These are phyloP conservation scores for Gynochthodes officinalis DNA, from an alignment of 257 asterid species.

Conservation along the genomic window DNA sequence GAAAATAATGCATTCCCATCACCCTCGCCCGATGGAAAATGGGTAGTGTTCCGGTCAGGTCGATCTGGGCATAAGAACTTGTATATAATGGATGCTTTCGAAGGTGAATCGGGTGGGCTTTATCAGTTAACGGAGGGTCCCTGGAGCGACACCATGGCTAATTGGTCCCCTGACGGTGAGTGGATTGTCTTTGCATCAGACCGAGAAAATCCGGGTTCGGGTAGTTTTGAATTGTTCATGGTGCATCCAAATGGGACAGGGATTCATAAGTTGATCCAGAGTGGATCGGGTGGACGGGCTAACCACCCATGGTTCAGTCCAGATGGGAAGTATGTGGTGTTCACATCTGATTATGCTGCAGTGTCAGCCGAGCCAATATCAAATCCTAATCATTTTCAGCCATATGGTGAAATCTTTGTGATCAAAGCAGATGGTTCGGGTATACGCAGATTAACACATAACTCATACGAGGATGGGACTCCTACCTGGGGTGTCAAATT, in stretches of 20 bases:
- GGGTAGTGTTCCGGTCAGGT: conserved; percentile 86
- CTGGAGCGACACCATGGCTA: conserved; percentile 83
- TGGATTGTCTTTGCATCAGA: conserved; percentile 85
- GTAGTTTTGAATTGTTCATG: conserved; percentile 64
- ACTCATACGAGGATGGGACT: conserved; percentile 75
- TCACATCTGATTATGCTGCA: conserved; percentile 79
- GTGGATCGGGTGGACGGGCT: conserved; percentile 70
- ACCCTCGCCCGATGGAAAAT: conserved; percentile 85
- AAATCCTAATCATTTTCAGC: conserved; percentile 79
- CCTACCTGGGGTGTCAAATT: conserved; percentile 77
- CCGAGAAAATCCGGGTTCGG: conserved; percentile 68
- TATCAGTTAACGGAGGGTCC: conserved; percentile 57
- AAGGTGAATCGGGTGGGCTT: conserved; percentile 59
- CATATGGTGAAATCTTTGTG: conserved; percentile 80
- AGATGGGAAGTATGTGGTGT: conserved; percentile 60
- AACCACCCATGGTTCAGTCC: conserved; percentile 96
- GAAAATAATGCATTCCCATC: conserved; percentile 87
- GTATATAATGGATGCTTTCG: conserved; percentile 73
- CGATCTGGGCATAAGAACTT: conserved; percentile 78
- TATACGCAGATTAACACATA: conserved; percentile 59
- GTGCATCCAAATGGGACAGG: conserved; percentile 76
- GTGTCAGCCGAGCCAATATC: conserved; percentile 93
- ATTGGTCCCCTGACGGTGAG: conserved; percentile 83
- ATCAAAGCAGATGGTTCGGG: conserved; percentile 62
- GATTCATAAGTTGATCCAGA: conserved; percentile 61